Percentiles rank a stretch among this genome's conserved stretches.
Conservation (phyloP, 164 flowering plant genomes). For the Warburgia ugandensis region DNA sequence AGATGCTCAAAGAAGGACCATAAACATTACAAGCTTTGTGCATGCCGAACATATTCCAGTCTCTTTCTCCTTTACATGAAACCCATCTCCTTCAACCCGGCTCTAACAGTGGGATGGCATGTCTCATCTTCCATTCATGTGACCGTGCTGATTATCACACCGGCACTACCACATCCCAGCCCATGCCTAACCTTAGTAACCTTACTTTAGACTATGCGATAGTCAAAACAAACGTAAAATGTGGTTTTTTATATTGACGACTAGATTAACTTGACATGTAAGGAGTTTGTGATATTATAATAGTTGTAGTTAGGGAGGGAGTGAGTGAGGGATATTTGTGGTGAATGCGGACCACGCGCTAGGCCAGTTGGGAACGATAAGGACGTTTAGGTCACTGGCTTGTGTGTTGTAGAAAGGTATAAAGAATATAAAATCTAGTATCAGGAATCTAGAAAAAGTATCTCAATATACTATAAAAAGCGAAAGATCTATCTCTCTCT, state of each 20-base stretch:
- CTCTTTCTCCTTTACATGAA: no score
- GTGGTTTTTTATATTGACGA: no score
- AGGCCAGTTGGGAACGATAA: conserved; percentile 2
- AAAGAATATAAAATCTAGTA: background rate
- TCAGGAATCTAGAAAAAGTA: conserved; percentile 1
- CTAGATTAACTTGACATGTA: background rate
- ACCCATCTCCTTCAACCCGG: no score
- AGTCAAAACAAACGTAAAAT: no score
- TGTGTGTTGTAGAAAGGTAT: background rate
- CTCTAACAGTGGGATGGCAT: no score
- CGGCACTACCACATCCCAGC: no score
- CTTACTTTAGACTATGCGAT: background rate
- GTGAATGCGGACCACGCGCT: background rate
- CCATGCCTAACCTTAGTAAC: no score
- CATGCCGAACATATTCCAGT: no score
- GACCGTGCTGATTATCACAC: no score
- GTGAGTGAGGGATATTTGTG: background rate
- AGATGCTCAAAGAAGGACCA: no score
- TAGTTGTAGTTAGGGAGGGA: background rate
- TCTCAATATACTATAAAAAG: background rate
- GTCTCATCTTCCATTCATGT: no score
- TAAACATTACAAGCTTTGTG: no score
- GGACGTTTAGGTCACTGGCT: conserved; percentile 1
- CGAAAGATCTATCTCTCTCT: background rate
- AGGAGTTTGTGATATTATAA: background rate